phyloP scores from a whole-genome alignment of 192 early-diverging fungal species.

The Backusella tuberculispora region DNA sequence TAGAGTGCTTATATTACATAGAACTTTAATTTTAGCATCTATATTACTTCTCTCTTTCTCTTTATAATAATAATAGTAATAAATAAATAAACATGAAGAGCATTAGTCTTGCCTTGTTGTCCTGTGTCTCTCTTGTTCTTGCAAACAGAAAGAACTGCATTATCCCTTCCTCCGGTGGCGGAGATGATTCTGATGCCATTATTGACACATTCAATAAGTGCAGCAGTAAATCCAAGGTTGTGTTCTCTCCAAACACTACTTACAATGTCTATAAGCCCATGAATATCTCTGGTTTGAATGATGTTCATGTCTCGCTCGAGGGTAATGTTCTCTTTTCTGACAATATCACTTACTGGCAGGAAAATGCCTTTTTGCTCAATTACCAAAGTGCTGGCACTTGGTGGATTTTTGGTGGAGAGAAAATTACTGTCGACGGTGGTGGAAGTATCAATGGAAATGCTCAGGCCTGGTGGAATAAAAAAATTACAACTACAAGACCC shows the following conservation, averaged over 20 bases:
- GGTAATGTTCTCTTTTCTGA: slow-evolving; percentile 23
- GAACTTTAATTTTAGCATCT: background rate
- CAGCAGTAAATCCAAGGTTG: slow-evolving; percentile 18
- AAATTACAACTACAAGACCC: slow-evolving; percentile 18
- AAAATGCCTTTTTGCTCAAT: slow-evolving; percentile 17
- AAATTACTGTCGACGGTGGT: slow-evolving; percentile 26
- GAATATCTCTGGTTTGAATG: slow-evolving; percentile 26
- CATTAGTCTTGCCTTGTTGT: background rate
- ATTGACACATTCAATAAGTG: slow-evolving; percentile 24
- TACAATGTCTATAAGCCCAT: slow-evolving; percentile 18
- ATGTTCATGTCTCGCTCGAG: slow-evolving; percentile 25
- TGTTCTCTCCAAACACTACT: background rate
- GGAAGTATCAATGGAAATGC: slow-evolving; percentile 28
- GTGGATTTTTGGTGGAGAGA: slow-evolving; percentile 31
- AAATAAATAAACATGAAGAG: background rate
- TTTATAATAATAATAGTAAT: background rate
- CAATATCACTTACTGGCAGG: slow-evolving; percentile 23
- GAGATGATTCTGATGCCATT: slow-evolving; percentile 23
- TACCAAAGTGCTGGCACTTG: slow-evolving; percentile 30
- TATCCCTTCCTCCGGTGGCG: background rate
- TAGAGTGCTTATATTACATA: too few species aligned
- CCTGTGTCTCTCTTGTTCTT: background rate
- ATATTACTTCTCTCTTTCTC: background rate
- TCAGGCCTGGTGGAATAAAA: slow-evolving; percentile 25
- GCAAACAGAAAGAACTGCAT: background rate